phyloP scores from a whole-genome alignment of 192 early-diverging fungal species.

The Phycomyces nitens region DNA sequence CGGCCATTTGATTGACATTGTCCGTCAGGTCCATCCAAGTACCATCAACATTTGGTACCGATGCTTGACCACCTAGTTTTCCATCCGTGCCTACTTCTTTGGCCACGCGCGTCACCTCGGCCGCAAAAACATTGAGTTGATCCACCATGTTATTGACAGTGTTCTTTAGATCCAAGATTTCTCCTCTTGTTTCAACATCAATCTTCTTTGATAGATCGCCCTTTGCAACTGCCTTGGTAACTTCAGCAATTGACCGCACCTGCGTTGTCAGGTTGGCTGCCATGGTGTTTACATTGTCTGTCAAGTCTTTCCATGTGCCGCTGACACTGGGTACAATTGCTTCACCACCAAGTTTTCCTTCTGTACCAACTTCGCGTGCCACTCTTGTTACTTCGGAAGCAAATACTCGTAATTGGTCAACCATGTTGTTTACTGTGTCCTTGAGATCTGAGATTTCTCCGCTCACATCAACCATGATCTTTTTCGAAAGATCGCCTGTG shows the following conservation, averaged over 20 bases:
- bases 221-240: conserved; percentile 53
- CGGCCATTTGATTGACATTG: conserved; percentile 64
- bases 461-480: conserved; percentile 43
- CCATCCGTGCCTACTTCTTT: conserved; percentile 63
- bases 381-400: conserved; percentile 63
- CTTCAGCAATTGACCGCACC: conserved; percentile 65
- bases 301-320: conserved; percentile 77
- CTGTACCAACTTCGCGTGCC: conserved; percentile 61
- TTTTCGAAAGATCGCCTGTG: conserved; percentile 45
- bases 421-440: conserved; percentile 60
- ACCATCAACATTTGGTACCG: conserved; percentile 53
- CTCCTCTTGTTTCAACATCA: conserved; percentile 59
- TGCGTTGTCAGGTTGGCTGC: conserved; percentile 61
- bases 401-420: conserved; percentile 55
- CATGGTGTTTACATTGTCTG: conserved; percentile 67
- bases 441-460: conserved; percentile 61
- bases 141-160: conserved; percentile 85
- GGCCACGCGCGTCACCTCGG: conserved; percentile 67
- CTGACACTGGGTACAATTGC: conserved; percentile 68
- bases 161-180: conserved; percentile 70
- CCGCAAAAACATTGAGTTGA: conserved; percentile 45
- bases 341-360: conserved; percentile 76
- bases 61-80: conserved; percentile 55
- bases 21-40: conserved; percentile 67
- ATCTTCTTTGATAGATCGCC: conserved; percentile 61